These are phyloP conservation scores for Neopestalotiopsis sp. DNA, from an alignment of 2,329 filamentous ascomycete species.

Conservation along the genomic window DNA sequence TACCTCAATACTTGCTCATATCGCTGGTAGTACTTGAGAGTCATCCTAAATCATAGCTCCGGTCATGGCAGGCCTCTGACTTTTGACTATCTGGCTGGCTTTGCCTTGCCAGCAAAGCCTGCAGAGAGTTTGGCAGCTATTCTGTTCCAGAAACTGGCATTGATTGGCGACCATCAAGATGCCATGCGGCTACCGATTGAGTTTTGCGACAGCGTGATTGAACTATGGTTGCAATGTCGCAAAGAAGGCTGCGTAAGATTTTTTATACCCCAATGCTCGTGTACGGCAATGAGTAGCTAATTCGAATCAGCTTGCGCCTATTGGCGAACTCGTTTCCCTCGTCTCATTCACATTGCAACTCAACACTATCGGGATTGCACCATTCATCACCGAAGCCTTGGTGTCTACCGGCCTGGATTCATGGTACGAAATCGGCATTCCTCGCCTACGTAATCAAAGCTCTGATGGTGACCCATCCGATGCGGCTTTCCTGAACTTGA, in stretches of 20 bases:
- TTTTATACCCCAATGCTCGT: slow-evolving; percentile 18
- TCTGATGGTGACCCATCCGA: slow-evolving; percentile 50
- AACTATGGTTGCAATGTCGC: slow-evolving; percentile 71
- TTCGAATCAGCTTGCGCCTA: slow-evolving; percentile 53
- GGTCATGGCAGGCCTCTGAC: slow-evolving; percentile 62
- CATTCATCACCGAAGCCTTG: slow-evolving; percentile 62
- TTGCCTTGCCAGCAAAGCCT: slow-evolving; percentile 68
- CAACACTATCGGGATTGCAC: slow-evolving; percentile 54
- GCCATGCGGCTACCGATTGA: slow-evolving; percentile 64
- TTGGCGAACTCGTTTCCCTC: slow-evolving; percentile 66
- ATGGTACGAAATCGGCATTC: slow-evolving; percentile 62
- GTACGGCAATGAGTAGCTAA: not conserved
- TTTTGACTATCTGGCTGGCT: slow-evolving; percentile 70
- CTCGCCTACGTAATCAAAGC: slow-evolving; percentile 54
- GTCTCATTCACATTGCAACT: slow-evolving; percentile 20
- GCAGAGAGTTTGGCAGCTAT: slow-evolving; percentile 67
- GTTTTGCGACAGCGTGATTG: slow-evolving; percentile 67
- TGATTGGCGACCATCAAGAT: slow-evolving; percentile 53
- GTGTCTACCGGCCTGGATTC: slow-evolving; percentile 62
- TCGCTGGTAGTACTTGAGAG: slow-evolving; percentile 60
- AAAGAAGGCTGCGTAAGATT: slow-evolving; percentile 53
- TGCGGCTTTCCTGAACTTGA: slow-evolving; percentile 48
- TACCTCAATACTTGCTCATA: not conserved
- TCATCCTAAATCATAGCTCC: slow-evolving; percentile 67
- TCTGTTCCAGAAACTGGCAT: slow-evolving; percentile 70